Base-by-base conservation (phyloP, 2,329 filamentous ascomycete species). In the Amylocarpus encephaloides region DNA sequence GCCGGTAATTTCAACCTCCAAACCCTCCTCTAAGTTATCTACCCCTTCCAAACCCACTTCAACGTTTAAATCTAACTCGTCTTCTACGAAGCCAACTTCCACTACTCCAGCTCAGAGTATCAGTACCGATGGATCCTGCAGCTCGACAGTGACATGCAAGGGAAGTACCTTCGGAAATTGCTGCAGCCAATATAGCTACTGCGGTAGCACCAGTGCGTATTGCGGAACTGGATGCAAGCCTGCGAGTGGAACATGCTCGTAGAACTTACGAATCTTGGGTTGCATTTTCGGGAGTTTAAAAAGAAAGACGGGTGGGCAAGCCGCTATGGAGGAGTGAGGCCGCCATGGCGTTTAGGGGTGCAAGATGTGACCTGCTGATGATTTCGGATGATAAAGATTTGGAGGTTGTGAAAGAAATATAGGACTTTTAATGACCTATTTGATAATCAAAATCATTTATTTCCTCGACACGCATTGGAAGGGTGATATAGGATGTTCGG, bases 61-160 rank as follows among this genome's bases (percentile, higher is more conserved):
- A 11, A 40, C n/a, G 10, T 16, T 15, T 5, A 40, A 40, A 18
- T 16, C 38, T 40, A 16, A n/a, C n/a, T 9, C 38, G 19, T 40
- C 38, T 15, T 16, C n/a, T 11, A 40, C 16, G n/a, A 40, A 40
- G 38, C 38, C 38, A 18, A 40, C 38, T 4, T 40, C 38, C 13
- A 40, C 38, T 11, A 19, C 38, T 16, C 38, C 38, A 40, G 16
- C 38, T 11, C 38, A 40, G 13, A n/a, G 22, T 12, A 32, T 58
- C 5, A 54, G 48, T 22, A 44, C 39, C 2, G 56, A 60, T 45
- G 58, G 54, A n/a, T 50, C 42, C 15, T 58, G 58, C 15, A 34
- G 26, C 11, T 19, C 29, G 18, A 50, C 43, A 10, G 40, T 48
- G 0, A 60, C 48, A 5, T 50, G 48, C 19, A 13, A n/a, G n/a